Evolutionary conservation across 257 asterid species (phyloP), one percentile per base, ranked within the genome.

Genomic region (Verbascum thapsus): DNA sequence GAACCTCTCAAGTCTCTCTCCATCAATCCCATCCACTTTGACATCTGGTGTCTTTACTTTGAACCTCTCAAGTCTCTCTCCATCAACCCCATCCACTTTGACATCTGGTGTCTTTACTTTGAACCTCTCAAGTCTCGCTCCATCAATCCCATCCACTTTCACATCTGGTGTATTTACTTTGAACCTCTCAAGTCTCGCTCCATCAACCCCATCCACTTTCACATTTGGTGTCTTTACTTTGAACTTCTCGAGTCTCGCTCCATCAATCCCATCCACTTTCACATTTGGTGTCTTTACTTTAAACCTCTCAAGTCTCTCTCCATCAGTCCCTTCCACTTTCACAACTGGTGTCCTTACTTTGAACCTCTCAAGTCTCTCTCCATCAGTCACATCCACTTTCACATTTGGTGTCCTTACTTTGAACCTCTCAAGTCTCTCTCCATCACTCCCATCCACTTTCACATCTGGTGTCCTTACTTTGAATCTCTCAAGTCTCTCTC

Each of bases 21-120:
- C 79, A 3, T 65, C 70, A 7, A n/a, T 48, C 43, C 54, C 74
- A 16, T 47, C 65, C 37, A n/a, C n/a, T n/a, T n/a, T n/a, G n/a
- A 82, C 82, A 30, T 70, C 47, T 3, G 88, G 85, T 7, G 85
- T 76, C 59, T 42, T 74, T 10, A 82, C 66, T 58, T 71, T 85
- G 42, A 85, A 85, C 63, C 81, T 34, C 37, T 80, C 81, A 15
- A 66, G 58, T 40, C 53, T 72, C 16, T 66, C 6, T 1, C 9
- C 79, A 3, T 65, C 70, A 7, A n/a, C 42, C 43, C 54, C 74
- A 16, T 47, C 65, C 37, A n/a, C n/a, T n/a, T n/a, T n/a, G n/a
- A 82, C 82, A 30, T 70, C 47, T 3, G 88, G 85, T 7, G 85
- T 76, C 59, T 42, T 74, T 10, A 82, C 66, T 58, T 71, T 85